Base-by-base conservation (phyloP, 345 rosid genomes). In the Camelina neglecta region DNA sequence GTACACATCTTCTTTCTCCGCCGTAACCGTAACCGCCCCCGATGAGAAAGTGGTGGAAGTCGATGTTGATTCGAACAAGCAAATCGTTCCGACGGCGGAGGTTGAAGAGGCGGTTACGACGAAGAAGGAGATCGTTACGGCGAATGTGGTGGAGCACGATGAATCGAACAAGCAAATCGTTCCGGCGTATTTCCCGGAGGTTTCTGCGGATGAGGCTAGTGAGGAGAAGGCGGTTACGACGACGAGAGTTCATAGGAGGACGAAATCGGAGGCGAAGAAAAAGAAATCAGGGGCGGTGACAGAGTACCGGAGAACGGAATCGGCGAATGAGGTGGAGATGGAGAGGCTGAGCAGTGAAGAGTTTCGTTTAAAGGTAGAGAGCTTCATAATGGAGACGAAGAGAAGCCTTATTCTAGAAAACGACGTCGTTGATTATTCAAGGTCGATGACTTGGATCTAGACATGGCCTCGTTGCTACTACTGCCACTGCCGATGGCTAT, bases 341-440 rank as follows among this genome's bases (percentile, higher is more conserved):
- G 80, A 77, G 55, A 70, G 61, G 10, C 8, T 69, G 55, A 77
- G 11, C 20, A 77, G 60, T 16, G 75, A 77, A 12, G 72, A 71
- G 60, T 64, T 71, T 70, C 53, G 45, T 4, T 45, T 77, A 61
- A 64, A 48, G 36, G 36, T 64, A 2, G 80, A 77, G 20, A 31
- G 51, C 1, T 71, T 64, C 29, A 77, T 71, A 5, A 47, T 56
- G 72, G 45, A 70, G 59, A 61, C 35, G 75, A 76, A 69, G 58
- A 76, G 1, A 3, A 11, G 4, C 4, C 59, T 36, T 53, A 6
- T 35, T 24, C 21, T 3, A 0, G 64, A 69, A 60, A 75, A 53
- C 74, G 74, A 41, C 74, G 48, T 24, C 62, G 72, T 42, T 12
- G n/a, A 6, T 0, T 33, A 1, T 4, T 58, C 42, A 58, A 16